Conservation (phyloP, 345 rosid genomes). For the Pugionium dolabratum region DNA sequence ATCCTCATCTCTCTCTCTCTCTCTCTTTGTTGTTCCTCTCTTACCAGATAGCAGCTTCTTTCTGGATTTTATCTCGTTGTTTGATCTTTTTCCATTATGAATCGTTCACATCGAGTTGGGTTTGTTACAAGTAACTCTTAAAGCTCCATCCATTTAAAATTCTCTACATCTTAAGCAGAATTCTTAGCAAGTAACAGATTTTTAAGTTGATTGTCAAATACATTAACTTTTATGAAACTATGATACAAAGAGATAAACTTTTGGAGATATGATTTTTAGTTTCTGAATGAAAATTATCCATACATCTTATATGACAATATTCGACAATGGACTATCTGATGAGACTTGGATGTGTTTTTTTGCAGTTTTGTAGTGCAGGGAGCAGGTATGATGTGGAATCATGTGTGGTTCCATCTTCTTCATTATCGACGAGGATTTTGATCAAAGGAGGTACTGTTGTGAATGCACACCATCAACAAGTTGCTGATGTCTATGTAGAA, state of each 20-base stretch:
- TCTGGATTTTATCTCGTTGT: background rate
- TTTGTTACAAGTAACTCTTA: constrained; percentile 10
- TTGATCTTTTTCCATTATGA: constrained; percentile 7
- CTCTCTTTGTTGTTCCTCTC: constrained; percentile 1
- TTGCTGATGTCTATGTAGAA: constrained; percentile 90
- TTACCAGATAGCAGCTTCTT: constrained; percentile 7
- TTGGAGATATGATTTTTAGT: constrained; percentile 18
- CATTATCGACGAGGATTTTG: constrained; percentile 61
- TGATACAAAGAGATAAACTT: background rate
- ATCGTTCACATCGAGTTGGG: constrained; percentile 10
- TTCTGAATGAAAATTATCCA: background rate
- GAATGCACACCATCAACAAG: constrained; percentile 76
- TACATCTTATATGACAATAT: background rate
- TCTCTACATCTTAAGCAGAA: constrained; percentile 1
- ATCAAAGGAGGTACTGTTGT: constrained; percentile 91
- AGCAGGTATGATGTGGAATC: constrained; percentile 43
- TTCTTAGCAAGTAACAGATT: background rate
- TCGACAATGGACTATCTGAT: constrained; percentile 10
- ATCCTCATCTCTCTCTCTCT: constrained; percentile 7
- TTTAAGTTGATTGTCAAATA: background rate
- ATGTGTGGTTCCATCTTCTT: constrained; percentile 48
- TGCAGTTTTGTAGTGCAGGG: constrained; percentile 70
- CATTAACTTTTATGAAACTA: background rate
- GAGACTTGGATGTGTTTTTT: background rate
- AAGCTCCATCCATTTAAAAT: background rate